Evolutionary conservation across 2,329 filamentous ascomycete species (phyloP).

Genomic region (Paecilomyces niveus): DNA sequence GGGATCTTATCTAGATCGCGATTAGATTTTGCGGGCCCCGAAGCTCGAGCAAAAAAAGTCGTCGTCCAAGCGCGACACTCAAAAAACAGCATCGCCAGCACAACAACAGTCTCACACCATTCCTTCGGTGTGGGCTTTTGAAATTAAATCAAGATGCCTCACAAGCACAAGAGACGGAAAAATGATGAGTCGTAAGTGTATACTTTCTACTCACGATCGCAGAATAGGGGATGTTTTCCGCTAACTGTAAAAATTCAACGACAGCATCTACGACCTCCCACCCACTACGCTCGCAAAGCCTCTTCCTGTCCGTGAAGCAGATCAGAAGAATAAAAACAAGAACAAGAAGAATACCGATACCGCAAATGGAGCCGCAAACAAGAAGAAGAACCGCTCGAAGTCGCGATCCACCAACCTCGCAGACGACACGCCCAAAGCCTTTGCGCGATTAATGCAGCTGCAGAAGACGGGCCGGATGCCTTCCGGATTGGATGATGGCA

Average conservation of each 20-base stretch:
- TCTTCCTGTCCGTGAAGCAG: slow-evolving; percentile 47
- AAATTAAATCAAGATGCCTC: slow-evolving; percentile 56
- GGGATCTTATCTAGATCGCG: too few species aligned
- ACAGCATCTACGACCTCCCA: slow-evolving; percentile 49
- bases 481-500: slow-evolving; percentile 17
- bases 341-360: slow-evolving; percentile 25
- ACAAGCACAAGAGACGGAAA: slow-evolving; percentile 67
- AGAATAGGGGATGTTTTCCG: background rate
- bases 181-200: slow-evolving; percentile 47
- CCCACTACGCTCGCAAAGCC: slow-evolving; percentile 54
- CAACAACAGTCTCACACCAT: slow-evolving; percentile 3
- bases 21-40: too few species aligned
- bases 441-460: slow-evolving; percentile 71
- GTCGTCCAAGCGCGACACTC: background rate
- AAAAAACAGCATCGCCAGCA: background rate
- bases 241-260: slow-evolving; percentile 13
- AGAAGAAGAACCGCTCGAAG: slow-evolving; percentile 21
- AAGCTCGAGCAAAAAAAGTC: background rate
- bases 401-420: slow-evolving; percentile 24
- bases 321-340: slow-evolving; percentile 29
- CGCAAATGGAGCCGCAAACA: slow-evolving; percentile 24
- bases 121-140: background rate
- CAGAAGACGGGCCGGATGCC: slow-evolving; percentile 32
- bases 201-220: background rate
- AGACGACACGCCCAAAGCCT: slow-evolving; percentile 83